Evolutionary conservation across 139 green algal genomes (phyloP).

Genomic region (Pleodorina starrii): DNA sequence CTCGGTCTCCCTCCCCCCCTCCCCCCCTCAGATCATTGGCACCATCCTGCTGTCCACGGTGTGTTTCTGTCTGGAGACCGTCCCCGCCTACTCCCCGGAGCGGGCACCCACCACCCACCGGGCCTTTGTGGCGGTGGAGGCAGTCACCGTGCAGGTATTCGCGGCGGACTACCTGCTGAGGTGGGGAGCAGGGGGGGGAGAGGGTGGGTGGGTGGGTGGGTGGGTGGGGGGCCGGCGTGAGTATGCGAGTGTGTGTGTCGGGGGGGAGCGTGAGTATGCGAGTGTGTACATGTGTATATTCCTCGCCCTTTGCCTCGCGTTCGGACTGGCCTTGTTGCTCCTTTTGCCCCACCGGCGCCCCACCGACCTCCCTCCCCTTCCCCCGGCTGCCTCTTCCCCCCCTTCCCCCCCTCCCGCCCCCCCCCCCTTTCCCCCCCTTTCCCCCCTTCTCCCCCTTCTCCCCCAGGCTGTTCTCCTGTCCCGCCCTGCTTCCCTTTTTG

Average conservation of each 20-base stretch:
- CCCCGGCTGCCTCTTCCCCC: not conserved
- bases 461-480: slow-evolving; percentile 22
- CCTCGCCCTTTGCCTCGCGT: too few species aligned
- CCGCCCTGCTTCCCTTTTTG: slow-evolving; percentile 45
- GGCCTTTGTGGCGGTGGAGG: slow-evolving; percentile 29
- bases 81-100: slow-evolving; percentile 34
- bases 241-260: not conserved
- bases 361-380: not conserved
- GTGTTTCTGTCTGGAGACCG: slow-evolving; percentile 56
- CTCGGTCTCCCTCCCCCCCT: too few species aligned
- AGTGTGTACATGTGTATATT: too few species aligned
- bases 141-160: slow-evolving; percentile 50
- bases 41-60: slow-evolving; percentile 65
- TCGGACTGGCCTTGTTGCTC: too few species aligned
- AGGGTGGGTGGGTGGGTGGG: not conserved
- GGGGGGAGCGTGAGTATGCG: too few species aligned
- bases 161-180: slow-evolving; percentile 53
- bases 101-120: not conserved
- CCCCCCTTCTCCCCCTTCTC: slow-evolving; percentile 46
- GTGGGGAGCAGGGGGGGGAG: not conserved
- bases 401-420: too few species aligned
- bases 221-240: not conserved
- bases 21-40: slow-evolving; percentile 1
- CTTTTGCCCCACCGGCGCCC: too few species aligned
- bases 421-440: not conserved